Conservation (phyloP, 352 stramenopile species). For the Phytophthora melonis region DNA sequence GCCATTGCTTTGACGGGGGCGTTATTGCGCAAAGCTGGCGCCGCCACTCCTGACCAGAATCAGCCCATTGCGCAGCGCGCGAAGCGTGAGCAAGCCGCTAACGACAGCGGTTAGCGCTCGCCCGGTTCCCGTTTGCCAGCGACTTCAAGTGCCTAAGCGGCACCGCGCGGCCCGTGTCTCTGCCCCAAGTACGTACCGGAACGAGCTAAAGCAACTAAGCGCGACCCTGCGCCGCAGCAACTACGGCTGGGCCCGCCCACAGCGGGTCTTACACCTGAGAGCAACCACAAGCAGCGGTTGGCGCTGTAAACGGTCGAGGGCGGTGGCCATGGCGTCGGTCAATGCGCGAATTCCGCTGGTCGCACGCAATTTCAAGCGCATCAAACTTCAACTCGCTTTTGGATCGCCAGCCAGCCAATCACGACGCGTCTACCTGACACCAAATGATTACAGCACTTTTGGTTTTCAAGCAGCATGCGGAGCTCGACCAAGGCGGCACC, state of each 20-base stretch:
- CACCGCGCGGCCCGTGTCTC: constrained; percentile 8
- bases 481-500: constrained; percentile 37
- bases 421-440: not conserved
- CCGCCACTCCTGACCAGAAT: constrained; percentile 5
- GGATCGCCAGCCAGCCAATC: constrained; percentile 15
- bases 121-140: not conserved
- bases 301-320: not conserved
- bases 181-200: not conserved
- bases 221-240: not conserved
- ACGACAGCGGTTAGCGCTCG: constrained; percentile 1
- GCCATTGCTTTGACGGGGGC: not conserved
- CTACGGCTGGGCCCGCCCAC: not conserved
- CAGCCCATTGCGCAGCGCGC: constrained; percentile 3
- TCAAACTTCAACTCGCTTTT: constrained; percentile 1
- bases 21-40: constrained; percentile 4
- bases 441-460: constrained; percentile 9
- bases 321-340: not conserved
- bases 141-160: constrained; percentile 8
- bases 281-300: not conserved
- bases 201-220: not conserved
- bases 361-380: not conserved
- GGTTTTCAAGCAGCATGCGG: constrained; percentile 8
- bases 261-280: not conserved
- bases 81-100: not conserved
- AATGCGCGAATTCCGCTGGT: not conserved